phyloP scores from a whole-genome alignment of 1,139 yeast genomes.

The Saccharomyces pastorianus region DNA sequence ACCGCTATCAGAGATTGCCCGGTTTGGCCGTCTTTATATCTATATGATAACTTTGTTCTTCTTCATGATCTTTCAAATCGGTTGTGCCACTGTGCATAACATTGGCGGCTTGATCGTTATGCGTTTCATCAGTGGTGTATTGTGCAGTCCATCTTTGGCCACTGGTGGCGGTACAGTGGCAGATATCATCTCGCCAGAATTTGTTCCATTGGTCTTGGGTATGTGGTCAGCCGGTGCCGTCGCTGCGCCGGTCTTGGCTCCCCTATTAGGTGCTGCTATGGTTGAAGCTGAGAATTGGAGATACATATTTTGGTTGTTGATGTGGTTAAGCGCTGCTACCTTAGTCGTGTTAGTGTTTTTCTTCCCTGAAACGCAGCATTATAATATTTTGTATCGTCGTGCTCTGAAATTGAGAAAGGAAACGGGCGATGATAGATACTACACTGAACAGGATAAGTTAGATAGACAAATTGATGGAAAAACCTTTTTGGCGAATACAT shows the following conservation, averaged over 20 bases:
- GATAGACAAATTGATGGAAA: conserved; percentile 28
- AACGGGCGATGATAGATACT: conserved; percentile 40
- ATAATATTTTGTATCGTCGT: conserved; percentile 39
- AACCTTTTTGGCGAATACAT: conserved; percentile 34
- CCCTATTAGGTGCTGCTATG: conserved; percentile 47
- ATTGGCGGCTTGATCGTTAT: conserved; percentile 44
- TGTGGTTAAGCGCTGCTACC: conserved; percentile 28
- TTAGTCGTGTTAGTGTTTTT: conserved; percentile 29
- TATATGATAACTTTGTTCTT: conserved; percentile 28
- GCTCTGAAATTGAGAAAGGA: conserved; percentile 41
- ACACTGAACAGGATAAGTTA: conserved; percentile 31
- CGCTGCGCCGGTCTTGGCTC: conserved; percentile 59
- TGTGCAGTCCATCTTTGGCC: conserved; percentile 52
- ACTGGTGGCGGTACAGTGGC: conserved; percentile 53
- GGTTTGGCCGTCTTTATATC: conserved; percentile 45
- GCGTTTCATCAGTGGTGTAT: conserved; percentile 43
- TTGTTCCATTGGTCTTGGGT: conserved; percentile 37
- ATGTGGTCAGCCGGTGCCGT: conserved; percentile 48
- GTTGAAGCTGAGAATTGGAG: conserved; percentile 41
- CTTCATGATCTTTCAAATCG: conserved; percentile 52
- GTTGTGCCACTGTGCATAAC: conserved; percentile 48
- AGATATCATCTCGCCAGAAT: conserved; percentile 42
- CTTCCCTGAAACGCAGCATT: conserved; percentile 46
- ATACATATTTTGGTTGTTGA: conserved; percentile 40
- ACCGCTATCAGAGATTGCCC: conserved; percentile 46